A percentile compares a stretch with the other conserved stretches of the same genome.
These are phyloP conservation scores for Aspergillus flavus DNA, from an alignment of 2,329 filamentous ascomycete species.

Conservation along the genomic window DNA sequence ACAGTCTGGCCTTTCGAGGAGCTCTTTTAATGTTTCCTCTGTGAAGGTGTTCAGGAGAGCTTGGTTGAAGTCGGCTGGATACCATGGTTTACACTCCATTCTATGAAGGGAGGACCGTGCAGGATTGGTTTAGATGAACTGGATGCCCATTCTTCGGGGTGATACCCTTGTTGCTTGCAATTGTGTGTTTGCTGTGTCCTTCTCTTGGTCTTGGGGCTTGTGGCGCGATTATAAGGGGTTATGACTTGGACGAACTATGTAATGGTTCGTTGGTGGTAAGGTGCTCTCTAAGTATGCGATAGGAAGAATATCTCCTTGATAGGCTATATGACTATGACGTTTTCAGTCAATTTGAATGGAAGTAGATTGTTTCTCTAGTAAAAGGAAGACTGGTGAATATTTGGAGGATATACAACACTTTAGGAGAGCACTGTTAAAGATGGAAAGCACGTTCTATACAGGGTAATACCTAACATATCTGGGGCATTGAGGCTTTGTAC, in stretches of 20 bases:
- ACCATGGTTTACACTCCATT: conserved; percentile 26
- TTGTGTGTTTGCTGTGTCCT: background rate
- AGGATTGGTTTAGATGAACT: background rate
- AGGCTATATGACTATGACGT: background rate
- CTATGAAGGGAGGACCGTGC: background rate
- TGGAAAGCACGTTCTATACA: background rate
- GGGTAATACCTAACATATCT: background rate
- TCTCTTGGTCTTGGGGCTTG: background rate
- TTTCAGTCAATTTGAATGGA: background rate
- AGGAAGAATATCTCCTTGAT: background rate
- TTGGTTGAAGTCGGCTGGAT: conserved; percentile 29
- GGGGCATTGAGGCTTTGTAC: background rate
- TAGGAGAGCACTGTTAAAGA: background rate
- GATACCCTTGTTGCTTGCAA: background rate
- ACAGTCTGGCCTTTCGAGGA: conserved; percentile 20
- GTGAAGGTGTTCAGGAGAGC: conserved; percentile 27
- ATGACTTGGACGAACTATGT: background rate
- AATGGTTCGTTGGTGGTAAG: background rate
- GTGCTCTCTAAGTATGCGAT: background rate
- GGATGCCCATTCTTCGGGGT: background rate
- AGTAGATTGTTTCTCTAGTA: background rate
- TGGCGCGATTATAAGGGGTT: background rate
- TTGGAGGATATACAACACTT: background rate
- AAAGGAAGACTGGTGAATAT: background rate
- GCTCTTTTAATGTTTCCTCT: conserved; percentile 21